phyloP scores from a whole-genome alignment of 2,329 filamentous ascomycete species.

The Calonectria hongkongensis region DNA sequence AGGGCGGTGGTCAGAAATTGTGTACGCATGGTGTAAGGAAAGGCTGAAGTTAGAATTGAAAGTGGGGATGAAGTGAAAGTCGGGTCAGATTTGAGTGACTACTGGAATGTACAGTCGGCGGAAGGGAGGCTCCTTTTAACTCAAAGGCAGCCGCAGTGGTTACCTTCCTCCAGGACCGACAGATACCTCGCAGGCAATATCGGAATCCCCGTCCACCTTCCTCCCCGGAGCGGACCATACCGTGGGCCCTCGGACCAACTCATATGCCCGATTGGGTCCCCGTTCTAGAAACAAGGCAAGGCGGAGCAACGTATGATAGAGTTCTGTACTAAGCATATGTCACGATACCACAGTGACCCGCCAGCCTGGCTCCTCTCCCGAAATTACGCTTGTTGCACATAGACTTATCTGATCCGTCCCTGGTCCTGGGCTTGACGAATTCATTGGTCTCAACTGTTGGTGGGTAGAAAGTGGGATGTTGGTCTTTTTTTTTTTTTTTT shows the following conservation, averaged over 20 bases:
- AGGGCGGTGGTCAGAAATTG: slow-evolving; percentile 53
- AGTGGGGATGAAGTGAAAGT: slow-evolving; percentile 16
- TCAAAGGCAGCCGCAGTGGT: neutral
- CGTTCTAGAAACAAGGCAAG: slow-evolving; percentile 18
- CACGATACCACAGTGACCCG: slow-evolving; percentile 43
- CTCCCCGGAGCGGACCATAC: neutral
- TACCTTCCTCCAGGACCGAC: neutral
- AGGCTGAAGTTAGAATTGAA: slow-evolving; percentile 26
- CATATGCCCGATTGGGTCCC: slow-evolving; percentile 29
- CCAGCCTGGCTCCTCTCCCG: slow-evolving; percentile 45
- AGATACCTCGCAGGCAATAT: neutral
- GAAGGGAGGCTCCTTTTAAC: slow-evolving; percentile 32
- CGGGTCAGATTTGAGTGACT: neutral
- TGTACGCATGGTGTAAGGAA: slow-evolving; percentile 50
- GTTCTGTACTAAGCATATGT: slow-evolving; percentile 28
- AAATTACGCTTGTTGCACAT: slow-evolving; percentile 48
- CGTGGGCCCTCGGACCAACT: slow-evolving; percentile 26
- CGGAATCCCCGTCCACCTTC: neutral
- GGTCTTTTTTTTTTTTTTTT: neutral
- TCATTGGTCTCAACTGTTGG: slow-evolving; percentile 19
- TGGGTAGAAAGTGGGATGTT: slow-evolving; percentile 19
- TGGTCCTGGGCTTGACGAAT: slow-evolving; percentile 31
- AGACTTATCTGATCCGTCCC: slow-evolving; percentile 50
- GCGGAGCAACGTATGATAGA: slow-evolving; percentile 14
- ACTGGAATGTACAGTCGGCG: neutral